These are phyloP conservation scores for Huiozyma sinensis DNA, from an alignment of 805 yeast genomes.

Conservation along the genomic window DNA sequence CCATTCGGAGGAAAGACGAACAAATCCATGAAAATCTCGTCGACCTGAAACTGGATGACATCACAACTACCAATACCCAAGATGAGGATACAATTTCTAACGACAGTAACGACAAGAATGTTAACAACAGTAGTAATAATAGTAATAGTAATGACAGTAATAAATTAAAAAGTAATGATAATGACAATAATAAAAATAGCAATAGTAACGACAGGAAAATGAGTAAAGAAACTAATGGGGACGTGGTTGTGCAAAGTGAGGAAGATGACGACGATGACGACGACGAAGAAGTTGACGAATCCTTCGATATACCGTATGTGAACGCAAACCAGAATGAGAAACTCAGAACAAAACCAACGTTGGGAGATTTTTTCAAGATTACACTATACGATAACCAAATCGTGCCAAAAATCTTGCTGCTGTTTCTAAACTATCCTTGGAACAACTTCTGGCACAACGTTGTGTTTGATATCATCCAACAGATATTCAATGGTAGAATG, in stretches of 20 bases:
- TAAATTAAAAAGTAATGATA: slow-evolving; percentile 1
- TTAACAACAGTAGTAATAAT: background rate
- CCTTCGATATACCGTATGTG: slow-evolving; percentile 26
- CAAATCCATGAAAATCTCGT: background rate
- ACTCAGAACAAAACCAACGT: slow-evolving; percentile 50
- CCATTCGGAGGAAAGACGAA: slow-evolving; percentile 35
- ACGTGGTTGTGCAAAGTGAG: background rate
- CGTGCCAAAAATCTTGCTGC: slow-evolving; percentile 48
- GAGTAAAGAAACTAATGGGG: background rate
- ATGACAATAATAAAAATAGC: background rate
- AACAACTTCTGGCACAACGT: slow-evolving; percentile 93
- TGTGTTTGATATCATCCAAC: slow-evolving; percentile 91
- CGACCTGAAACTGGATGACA: slow-evolving; percentile 1
- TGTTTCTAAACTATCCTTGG: slow-evolving; percentile 86
- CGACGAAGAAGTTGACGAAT: slow-evolving; percentile 25
- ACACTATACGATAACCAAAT: slow-evolving; percentile 66
- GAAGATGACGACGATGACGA: slow-evolving; percentile 23
- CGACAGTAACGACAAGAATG: background rate
- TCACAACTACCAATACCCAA: background rate
- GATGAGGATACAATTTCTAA: background rate
- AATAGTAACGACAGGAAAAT: background rate
- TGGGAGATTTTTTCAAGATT: slow-evolving; percentile 80
- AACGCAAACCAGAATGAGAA: slow-evolving; percentile 29
- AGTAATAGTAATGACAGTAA: slow-evolving; percentile 1
- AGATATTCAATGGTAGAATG: slow-evolving; percentile 75